Evolutionary conservation across 129 eudicot species (phyloP).

Genomic region (Helichrysum umbraculigerum): DNA sequence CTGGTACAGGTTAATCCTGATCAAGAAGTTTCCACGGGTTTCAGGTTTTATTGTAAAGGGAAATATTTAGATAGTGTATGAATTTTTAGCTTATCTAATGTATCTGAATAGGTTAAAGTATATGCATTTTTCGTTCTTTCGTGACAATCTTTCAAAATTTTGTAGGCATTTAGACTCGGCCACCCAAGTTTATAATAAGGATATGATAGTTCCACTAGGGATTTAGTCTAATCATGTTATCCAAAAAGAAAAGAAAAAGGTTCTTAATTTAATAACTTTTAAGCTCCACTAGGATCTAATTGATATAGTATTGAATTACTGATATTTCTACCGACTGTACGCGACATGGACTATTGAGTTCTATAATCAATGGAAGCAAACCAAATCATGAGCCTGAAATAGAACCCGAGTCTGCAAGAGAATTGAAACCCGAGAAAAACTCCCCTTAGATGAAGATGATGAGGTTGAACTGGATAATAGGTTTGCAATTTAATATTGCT

Average conservation of each 20-base stretch:
- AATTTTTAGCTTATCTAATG: too few relatives aligned
- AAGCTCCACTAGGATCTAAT: neutral
- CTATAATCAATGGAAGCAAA: constrained; percentile 62
- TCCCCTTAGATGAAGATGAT: too few relatives aligned
- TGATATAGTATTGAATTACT: constrained; percentile 14
- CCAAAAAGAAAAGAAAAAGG: constrained; percentile 94
- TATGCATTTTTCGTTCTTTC: neutral
- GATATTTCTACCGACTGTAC: constrained; percentile 21
- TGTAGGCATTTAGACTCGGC: constrained; percentile 67
- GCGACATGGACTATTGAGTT: constrained; percentile 75
- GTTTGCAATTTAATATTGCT: too few relatives aligned
- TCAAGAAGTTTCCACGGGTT: constrained; percentile 63
- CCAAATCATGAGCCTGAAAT: constrained; percentile 46
- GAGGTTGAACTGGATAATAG: too few relatives aligned
- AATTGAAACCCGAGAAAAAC: too few relatives aligned
- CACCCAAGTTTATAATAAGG: constrained; percentile 56
- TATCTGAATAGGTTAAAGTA: neutral
- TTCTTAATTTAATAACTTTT: constrained; percentile 18
- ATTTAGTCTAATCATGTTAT: constrained; percentile 35
- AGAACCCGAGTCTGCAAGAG: constrained; percentile 47
- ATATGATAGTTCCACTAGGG: constrained; percentile 47
- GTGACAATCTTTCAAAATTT: neutral
- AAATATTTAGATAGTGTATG: constrained; percentile 58
- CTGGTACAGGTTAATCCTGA: constrained; percentile 58
- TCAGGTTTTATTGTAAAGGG: constrained; percentile 61